Conservation (phyloP, 371 early-diverging fungal species). For the Saksenaea oblongispora region DNA sequence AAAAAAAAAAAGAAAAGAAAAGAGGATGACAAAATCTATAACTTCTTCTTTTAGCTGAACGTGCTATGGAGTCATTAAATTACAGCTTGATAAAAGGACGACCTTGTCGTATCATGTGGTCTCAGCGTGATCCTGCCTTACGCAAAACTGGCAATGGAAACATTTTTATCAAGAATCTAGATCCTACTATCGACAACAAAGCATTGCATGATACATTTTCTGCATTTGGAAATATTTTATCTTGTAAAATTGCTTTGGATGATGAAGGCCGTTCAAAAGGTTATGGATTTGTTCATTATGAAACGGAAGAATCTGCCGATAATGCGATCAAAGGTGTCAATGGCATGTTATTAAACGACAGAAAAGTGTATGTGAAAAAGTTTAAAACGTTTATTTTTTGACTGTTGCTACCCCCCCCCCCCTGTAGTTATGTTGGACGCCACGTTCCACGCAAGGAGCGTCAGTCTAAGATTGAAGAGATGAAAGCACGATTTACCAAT, state of each 20-base stretch:
- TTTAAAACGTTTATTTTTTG: not conserved
- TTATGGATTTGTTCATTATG: conserved; percentile 99
- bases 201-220: conserved; percentile 99
- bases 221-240: conserved; percentile 97
- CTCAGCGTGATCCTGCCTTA: conserved; percentile 96
- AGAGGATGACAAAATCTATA: not conserved
- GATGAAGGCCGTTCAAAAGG: conserved; percentile 92
- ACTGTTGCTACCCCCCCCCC: not conserved
- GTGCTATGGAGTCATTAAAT: conserved; percentile 94
- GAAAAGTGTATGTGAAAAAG: conserved; percentile 68
- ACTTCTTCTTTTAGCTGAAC: conserved; percentile 62
- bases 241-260: conserved; percentile 96
- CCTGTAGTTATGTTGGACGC: conserved; percentile 75
- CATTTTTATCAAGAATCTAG: conserved; percentile 99
- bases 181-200: conserved; percentile 94
- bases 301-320: conserved; percentile 93
- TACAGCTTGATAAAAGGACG: conserved; percentile 93
- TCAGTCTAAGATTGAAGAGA: conserved; percentile 90
- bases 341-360: conserved; percentile 98
- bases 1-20: conserved; percentile 26
- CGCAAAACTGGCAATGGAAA: conserved; percentile 96
- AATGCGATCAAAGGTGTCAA: conserved; percentile 97
- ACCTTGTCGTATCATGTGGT: conserved; percentile 99
- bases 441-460: conserved; percentile 95
- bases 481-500: conserved; percentile 94